Percentiles rank a stretch among this genome's conserved stretches.
These are phyloP conservation scores for Serendipita sp. DNA, from an alignment of 768 basidiomycete species.

Conservation along the genomic window DNA sequence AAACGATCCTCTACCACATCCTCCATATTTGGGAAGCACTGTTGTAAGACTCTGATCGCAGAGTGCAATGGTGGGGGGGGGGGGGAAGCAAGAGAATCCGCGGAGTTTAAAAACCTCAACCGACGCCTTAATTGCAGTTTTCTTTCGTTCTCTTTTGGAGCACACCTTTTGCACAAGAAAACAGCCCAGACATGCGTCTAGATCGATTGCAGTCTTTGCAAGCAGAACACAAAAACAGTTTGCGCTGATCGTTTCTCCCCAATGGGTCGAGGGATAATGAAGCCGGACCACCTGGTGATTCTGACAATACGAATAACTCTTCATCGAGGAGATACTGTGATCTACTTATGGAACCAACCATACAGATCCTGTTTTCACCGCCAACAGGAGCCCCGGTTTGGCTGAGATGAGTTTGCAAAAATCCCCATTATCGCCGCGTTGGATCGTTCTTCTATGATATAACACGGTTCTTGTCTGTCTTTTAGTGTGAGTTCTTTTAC, in stretches of 20 bases:
- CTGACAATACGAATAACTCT: neutral
- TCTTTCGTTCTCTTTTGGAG: neutral
- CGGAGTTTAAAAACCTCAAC: neutral
- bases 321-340: too few relatives aligned
- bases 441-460: too few relatives aligned
- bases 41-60: too few relatives aligned
- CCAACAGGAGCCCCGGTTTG: too few relatives aligned
- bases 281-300: constrained; percentile 81
- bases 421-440: too few relatives aligned
- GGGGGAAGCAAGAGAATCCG: neutral
- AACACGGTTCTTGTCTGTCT: too few relatives aligned
- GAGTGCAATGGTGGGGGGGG: neutral
- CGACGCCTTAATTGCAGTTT: constrained; percentile 5
- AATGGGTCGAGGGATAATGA: constrained; percentile 73
- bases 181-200: constrained; percentile 5
- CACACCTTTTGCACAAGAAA: neutral
- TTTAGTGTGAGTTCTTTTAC: too few relatives aligned
- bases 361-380: too few relatives aligned
- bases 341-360: too few relatives aligned
- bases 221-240: constrained; percentile 54
- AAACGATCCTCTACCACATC: too few relatives aligned
- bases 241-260: constrained; percentile 78
- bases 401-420: too few relatives aligned
- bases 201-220: neutral
- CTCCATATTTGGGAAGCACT: too few relatives aligned